These are phyloP conservation scores for Pseudotsuga menziesii DNA, from an alignment of 75 land plant genomes.

Conservation along the genomic window DNA sequence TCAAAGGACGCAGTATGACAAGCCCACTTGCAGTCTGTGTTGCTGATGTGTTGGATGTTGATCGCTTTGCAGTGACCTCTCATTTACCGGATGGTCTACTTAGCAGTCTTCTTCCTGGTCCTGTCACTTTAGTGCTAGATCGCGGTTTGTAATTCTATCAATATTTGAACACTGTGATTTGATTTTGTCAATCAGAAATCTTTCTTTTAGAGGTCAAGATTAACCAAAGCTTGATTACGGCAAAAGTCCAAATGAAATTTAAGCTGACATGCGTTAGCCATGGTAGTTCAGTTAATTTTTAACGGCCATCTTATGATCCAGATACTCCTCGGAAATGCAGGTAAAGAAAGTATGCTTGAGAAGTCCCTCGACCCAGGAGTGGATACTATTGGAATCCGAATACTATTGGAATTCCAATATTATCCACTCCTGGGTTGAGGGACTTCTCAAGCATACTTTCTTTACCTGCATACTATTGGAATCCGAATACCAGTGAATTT, in stretches of 20 bases:
- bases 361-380: slow-evolving; percentile 88
- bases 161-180: not conserved
- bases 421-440: slow-evolving; percentile 85
- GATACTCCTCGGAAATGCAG: too few relatives aligned
- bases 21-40: slow-evolving; percentile 94
- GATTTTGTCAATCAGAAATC: not conserved
- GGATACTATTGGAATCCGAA: slow-evolving; percentile 82
- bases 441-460: slow-evolving; percentile 69
- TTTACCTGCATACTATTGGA: slow-evolving; percentile 76
- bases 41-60: slow-evolving; percentile 70
- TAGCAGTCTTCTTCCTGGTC: slow-evolving; percentile 80
- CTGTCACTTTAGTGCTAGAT: slow-evolving; percentile 79
- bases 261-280: not conserved
- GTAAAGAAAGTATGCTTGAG: slow-evolving; percentile 70
- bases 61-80: slow-evolving; percentile 55
- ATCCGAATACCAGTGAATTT: too few relatives aligned
- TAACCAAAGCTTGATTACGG: not conserved
- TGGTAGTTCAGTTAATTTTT: not conserved
- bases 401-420: slow-evolving; percentile 87
- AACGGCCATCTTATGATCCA: too few relatives aligned
- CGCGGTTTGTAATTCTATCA: slow-evolving; percentile 44
- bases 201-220: not conserved
- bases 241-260: not conserved
- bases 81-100: slow-evolving; percentile 85
- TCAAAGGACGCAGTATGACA: slow-evolving; percentile 78